Evolutionary conservation across 2,329 filamentous ascomycete species (phyloP), one percentile per base, ranked within the genome.

Genomic region (Zelopaecilomyces penicillatus): DNA sequence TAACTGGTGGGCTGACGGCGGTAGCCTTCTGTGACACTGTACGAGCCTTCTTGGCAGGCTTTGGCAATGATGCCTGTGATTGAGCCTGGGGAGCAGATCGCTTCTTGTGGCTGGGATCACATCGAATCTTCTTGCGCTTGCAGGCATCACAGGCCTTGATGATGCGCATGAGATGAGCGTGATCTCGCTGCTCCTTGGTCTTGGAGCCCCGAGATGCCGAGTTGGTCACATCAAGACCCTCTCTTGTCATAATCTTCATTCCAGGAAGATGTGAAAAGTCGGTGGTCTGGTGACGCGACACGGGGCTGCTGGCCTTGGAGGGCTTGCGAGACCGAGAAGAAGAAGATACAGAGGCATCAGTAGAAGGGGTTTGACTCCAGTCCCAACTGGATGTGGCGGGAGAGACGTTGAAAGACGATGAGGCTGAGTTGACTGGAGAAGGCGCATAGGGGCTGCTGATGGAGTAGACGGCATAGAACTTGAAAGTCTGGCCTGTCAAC

Each of bases 81-180:
- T 50, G 48, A 9, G 47, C 48, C 47, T 61, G 61, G 12, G 68
- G 49, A 43, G 65, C 61, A 19, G 58, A 52, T 29, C 67, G 62
- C 65, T 71, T 72, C 67, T 71, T 76, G 60, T 81, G 76, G 62
- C 71, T 76, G 3, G 77, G 77, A 52, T 79, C 75, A 57, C 77
- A 81, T 38, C 77, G 73, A 35, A 76, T 70, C 73, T 83, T 83
- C 71, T 81, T 83, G 58, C 67, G 70, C 48, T 70, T 67, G 66
- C 80, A 83, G 48, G 68, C 66, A 37, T 80, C 75, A 58, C 80
- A 83, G n/a, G 80, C 80, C 65, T 82, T 82, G 59, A 82, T 77
- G 57, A 80, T 78, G 48, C 80, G 69, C 76, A 83, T 83, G 39
- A 82, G 64, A 52, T 82, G 78, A 5, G 80, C 80, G 56, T 82